Evolutionary conservation across 164 flowering plant species (phyloP).

Genomic region (Umbilicus rupestris): DNA sequence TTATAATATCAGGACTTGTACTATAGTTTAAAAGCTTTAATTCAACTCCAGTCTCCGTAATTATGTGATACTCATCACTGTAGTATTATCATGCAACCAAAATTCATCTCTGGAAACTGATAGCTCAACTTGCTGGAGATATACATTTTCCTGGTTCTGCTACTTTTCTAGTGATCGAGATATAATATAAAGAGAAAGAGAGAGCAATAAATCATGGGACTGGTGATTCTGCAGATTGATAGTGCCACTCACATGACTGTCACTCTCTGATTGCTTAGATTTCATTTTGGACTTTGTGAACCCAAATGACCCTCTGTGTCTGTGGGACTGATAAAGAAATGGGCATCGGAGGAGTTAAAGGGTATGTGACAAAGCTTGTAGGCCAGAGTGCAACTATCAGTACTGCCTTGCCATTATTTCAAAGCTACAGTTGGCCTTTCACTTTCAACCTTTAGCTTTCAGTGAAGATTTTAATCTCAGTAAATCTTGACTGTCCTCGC

Average conservation of each 20-base stretch:
- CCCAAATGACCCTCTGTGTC: not conserved
- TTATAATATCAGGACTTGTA: conserved; percentile 21
- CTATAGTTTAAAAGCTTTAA: conserved; percentile 20
- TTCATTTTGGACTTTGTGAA: not conserved
- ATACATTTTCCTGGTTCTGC: not conserved
- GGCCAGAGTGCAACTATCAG: not conserved
- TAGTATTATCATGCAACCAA: conserved; percentile 6
- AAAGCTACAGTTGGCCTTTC: not conserved
- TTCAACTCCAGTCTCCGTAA: conserved; percentile 25
- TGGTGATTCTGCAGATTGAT: not conserved
- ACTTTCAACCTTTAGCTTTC: conserved; percentile 1
- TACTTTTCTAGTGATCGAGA: too few species aligned
- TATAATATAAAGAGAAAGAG: too few species aligned
- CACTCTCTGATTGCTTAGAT: not conserved
- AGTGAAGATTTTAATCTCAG: not conserved
- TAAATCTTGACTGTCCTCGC: conserved; percentile 1
- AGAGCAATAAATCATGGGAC: not conserved
- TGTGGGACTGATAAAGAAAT: not conserved
- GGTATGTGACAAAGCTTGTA: not conserved
- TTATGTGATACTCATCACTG: conserved; percentile 16
- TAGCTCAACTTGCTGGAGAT: not conserved
- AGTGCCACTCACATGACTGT: not conserved
- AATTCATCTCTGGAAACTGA: not conserved
- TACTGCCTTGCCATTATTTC: conserved; percentile 3
- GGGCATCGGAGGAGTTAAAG: not conserved